A percentile compares a stretch with the other conserved stretches of the same genome.
These are phyloP conservation scores for Fusarium sp. DNA, from an alignment of 2,329 filamentous ascomycete genomes.

Conservation along the genomic window DNA sequence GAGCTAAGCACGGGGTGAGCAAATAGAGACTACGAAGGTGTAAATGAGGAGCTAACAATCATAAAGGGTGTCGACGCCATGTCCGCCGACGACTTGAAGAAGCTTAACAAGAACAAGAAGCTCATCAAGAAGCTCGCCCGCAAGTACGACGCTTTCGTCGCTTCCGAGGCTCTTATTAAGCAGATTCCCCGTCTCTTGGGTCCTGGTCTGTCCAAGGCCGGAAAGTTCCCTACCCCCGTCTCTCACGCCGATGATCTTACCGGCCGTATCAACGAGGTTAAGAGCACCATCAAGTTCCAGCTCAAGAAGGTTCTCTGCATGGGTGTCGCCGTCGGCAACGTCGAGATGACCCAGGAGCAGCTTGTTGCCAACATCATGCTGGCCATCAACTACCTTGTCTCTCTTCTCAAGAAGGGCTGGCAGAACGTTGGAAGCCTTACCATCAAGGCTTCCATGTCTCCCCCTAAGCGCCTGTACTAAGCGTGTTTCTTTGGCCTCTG, in stretches of 20 bases:
- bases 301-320: slow-evolving; percentile 99
- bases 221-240: slow-evolving; percentile 99
- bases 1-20: slow-evolving; percentile 88
- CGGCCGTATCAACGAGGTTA: slow-evolving; percentile 98
- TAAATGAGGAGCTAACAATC: too few relatives aligned
- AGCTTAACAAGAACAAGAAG: slow-evolving; percentile 99
- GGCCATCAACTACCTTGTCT: slow-evolving; percentile 99
- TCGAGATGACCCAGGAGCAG: slow-evolving; percentile 96
- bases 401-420: slow-evolving; percentile 99
- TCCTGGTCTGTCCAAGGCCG: slow-evolving; percentile 98
- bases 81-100: slow-evolving; percentile 99
- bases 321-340: slow-evolving; percentile 99
- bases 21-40: background rate
- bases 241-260: slow-evolving; percentile 95
- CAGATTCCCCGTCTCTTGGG: slow-evolving; percentile 99
- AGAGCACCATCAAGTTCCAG: slow-evolving; percentile 99
- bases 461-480: slow-evolving; percentile 98
- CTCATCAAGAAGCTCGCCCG: slow-evolving; percentile 99
- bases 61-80: slow-evolving; percentile 87
- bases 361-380: slow-evolving; percentile 99
- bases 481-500: slow-evolving; percentile 44
- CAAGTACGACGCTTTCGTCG: slow-evolving; percentile 99
- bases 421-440: slow-evolving; percentile 99
- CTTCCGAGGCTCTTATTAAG: slow-evolving; percentile 98
- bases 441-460: slow-evolving; percentile 99